phyloP scores from a whole-genome alignment of 257 asterid genomes.

The Echium plantagineum region DNA sequence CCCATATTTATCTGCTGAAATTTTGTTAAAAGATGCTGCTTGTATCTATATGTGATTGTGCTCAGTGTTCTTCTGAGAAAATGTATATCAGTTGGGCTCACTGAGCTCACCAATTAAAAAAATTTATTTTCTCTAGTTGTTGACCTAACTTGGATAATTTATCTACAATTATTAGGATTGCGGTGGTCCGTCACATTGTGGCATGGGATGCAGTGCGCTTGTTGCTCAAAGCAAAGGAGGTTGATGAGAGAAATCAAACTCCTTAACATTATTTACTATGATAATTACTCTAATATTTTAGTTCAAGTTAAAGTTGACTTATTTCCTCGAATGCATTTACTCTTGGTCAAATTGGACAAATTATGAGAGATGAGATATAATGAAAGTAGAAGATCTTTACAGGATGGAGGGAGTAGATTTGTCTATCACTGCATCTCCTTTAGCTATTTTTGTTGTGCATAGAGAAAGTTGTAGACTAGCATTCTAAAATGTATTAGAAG shows the following conservation, averaged over 20 bases:
- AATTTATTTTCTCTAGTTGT: neutral
- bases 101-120: neutral
- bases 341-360: too few relatives aligned
- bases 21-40: too few relatives aligned
- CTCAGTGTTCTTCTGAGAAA: neutral
- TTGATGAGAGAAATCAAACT: constrained; percentile 15
- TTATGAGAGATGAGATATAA: too few relatives aligned
- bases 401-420: neutral
- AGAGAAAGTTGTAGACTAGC: too few relatives aligned
- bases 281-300: neutral
- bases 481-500: too few relatives aligned
- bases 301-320: too few relatives aligned
- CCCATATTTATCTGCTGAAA: neutral
- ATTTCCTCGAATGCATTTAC: too few relatives aligned
- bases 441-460: neutral
- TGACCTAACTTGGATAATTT: neutral
- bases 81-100: too few relatives aligned
- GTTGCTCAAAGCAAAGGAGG: constrained; percentile 58
- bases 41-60: too few relatives aligned
- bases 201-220: constrained; percentile 93
- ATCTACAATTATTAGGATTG: constrained; percentile 47
- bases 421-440: neutral
- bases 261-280: neutral
- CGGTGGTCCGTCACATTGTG: constrained; percentile 79
- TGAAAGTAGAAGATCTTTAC: too few relatives aligned